Conservation (phyloP, 768 basidiomycete species). For the Boletus rex-veris region DNA sequence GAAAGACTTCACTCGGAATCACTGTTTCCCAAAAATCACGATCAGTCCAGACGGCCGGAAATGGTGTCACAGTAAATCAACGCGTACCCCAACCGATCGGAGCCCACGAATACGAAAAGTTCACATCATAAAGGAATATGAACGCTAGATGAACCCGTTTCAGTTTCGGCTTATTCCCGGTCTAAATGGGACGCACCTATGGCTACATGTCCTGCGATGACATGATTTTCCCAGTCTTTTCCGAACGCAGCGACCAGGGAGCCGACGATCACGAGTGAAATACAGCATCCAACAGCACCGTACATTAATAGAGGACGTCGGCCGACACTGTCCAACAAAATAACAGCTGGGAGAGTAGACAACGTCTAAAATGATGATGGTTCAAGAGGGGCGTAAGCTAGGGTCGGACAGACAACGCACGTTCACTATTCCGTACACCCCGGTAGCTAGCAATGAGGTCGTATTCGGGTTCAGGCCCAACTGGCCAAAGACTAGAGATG, state of each 20-base stretch:
- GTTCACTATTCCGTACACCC: conserved; percentile 38
- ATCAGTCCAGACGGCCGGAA: not conserved
- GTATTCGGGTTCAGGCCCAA: conserved; percentile 40
- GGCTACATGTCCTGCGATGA: conserved; percentile 23
- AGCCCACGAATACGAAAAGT: conserved; percentile 35
- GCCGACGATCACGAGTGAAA: conserved; percentile 29
- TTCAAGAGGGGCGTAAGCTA: not conserved
- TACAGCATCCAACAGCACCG: conserved; percentile 35
- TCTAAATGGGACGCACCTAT: conserved; percentile 25
- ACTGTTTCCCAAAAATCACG: conserved; percentile 23
- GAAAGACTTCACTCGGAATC: conserved; percentile 40
- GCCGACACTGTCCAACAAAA: conserved; percentile 38
- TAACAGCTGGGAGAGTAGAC: conserved; percentile 35
- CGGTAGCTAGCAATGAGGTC: conserved; percentile 41
- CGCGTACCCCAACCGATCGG: conserved; percentile 28
- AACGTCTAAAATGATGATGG: conserved; percentile 23
- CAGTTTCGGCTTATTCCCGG: conserved; percentile 6
- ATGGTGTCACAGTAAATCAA: not conserved
- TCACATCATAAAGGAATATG: conserved; percentile 38
- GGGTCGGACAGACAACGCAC: conserved; percentile 5
- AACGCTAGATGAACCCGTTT: conserved; percentile 25
- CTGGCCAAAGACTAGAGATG: conserved; percentile 36
- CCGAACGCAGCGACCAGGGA: conserved; percentile 28
- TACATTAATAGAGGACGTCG: conserved; percentile 39
- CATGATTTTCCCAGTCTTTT: conserved; percentile 29